These are phyloP conservation scores for Leishmania amazonensis DNA, from an alignment of 208 protist species.

Conservation along the genomic window DNA sequence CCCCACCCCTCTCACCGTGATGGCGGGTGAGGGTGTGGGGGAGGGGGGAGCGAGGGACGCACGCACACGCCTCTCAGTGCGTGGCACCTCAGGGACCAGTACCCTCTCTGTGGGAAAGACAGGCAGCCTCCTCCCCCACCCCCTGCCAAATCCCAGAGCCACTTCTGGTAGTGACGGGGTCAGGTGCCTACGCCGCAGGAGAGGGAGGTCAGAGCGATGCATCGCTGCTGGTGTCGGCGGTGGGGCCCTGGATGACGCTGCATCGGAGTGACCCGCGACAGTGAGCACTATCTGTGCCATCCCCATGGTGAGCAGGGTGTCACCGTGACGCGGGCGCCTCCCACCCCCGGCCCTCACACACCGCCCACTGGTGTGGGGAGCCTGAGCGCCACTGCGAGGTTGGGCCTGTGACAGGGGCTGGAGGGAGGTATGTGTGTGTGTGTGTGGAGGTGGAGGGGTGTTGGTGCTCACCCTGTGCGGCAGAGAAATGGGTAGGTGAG, in stretches of 20 bases:
- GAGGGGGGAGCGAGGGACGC: background rate
- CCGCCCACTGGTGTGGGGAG: background rate
- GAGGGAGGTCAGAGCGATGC: background rate
- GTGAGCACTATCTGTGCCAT: background rate
- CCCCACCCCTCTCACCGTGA: background rate
- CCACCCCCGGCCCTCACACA: too few relatives aligned
- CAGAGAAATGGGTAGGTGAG: too few relatives aligned
- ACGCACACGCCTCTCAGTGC: background rate
- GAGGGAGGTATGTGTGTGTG: background rate
- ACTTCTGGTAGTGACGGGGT: background rate
- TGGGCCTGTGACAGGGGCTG: background rate
- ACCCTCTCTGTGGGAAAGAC: background rate
- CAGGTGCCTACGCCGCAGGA: background rate
- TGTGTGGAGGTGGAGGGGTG: background rate
- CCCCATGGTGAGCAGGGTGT: background rate
- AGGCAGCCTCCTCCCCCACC: background rate
- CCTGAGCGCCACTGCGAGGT: background rate
- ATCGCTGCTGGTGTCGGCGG: background rate
- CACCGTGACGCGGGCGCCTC: background rate
- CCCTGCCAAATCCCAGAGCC: background rate
- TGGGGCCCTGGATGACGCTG: background rate
- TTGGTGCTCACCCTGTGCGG: too few relatives aligned
- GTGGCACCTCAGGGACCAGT: background rate
- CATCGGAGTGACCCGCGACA: background rate
- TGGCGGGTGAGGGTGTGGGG: background rate